Base-by-base conservation (phyloP, 1,284 basidiomycete genomes). In the Golubevia sp. region DNA sequence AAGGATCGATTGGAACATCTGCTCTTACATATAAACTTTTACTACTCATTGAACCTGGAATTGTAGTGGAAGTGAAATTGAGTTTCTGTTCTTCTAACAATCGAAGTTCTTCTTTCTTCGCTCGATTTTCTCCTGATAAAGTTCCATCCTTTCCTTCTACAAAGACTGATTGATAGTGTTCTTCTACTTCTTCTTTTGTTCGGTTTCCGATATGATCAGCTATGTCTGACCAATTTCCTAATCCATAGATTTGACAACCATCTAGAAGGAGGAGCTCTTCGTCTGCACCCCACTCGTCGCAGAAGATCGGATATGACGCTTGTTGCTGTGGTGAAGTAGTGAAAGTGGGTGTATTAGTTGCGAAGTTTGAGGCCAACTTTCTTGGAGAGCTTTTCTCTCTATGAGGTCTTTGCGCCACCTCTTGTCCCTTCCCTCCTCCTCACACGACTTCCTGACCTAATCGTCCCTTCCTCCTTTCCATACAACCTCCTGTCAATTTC, bases 221-320 rank as follows among this genome's bases (percentile, higher is more conserved):
- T 57, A 97, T 93, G 78, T 96, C 95, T 79, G 92, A 90, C 96
- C 96, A 99, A 84, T 98, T 99, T 13, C 97, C 97, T 23, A 99
- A 85, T 0, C 96, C 96, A 77, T 94, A 92, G 38, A 90, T 88
- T 30, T 92, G 89, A 61, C 95, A 90, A 8, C 94, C 97, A 64
- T 97, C 94, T 58, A 98, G 87, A 34, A 99, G 87, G 8, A 97
- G 86, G 1, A 98, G 87, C 84, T 99, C 97, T 91, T 99, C 96
- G 85, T 99, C 96, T 7, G 95, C 97, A 38, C 95, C 96, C 96
- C 96, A 99, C 81, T 97, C 94, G 66, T 92, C 90, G 13, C 90
- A 89, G 77, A 97, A 97, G 77, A 99, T 97, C 3, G 96, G 96
- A 83, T 96, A 94, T 6, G 94, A 93, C 82, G 96, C 92, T 76